Percentiles rank a stretch among this genome's conserved stretches.
Conservation (phyloP, 148 eudicot species). For the Spergularia bocconei region DNA sequence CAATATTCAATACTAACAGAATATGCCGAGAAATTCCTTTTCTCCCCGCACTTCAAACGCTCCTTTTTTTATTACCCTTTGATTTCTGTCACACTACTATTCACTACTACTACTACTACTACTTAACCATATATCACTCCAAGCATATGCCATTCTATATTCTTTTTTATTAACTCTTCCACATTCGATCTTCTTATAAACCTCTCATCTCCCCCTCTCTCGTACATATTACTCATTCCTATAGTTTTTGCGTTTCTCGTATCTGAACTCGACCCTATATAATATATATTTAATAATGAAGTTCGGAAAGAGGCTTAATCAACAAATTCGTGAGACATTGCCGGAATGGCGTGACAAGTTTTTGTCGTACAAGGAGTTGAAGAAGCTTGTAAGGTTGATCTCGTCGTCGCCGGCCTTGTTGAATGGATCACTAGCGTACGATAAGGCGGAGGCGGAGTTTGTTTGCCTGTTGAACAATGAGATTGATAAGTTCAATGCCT, state of each 20-base stretch:
- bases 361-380: slow-evolving; percentile 71
- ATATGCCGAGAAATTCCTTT: slow-evolving; percentile 22
- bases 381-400: slow-evolving; percentile 62
- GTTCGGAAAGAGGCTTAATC: slow-evolving; percentile 82
- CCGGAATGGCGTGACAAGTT: slow-evolving; percentile 80
- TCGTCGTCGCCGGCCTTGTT: slow-evolving; percentile 30
- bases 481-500: slow-evolving; percentile 74
- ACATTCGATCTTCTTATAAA: background rate
- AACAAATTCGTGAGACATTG: slow-evolving; percentile 67
- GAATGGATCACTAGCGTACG: slow-evolving; percentile 34
- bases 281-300: slow-evolving; percentile 39
- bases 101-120: background rate
- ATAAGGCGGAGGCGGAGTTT: slow-evolving; percentile 58
- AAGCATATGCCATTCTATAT: slow-evolving; percentile 77
- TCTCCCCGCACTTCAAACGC: background rate
- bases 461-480: slow-evolving; percentile 61
- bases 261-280: slow-evolving; percentile 8
- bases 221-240: background rate
- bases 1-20: slow-evolving; percentile 10
- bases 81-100: background rate
- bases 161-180: slow-evolving; percentile 27
- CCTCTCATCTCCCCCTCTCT: background rate
- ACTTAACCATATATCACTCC: slow-evolving; percentile 38
- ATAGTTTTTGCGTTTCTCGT: background rate
- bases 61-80: background rate